Percentiles rank a stretch among this genome's conserved stretches.
These are phyloP conservation scores for Symmetrospora coprosmae DNA, from an alignment of 768 basidiomycete species.

Conservation along the genomic window DNA sequence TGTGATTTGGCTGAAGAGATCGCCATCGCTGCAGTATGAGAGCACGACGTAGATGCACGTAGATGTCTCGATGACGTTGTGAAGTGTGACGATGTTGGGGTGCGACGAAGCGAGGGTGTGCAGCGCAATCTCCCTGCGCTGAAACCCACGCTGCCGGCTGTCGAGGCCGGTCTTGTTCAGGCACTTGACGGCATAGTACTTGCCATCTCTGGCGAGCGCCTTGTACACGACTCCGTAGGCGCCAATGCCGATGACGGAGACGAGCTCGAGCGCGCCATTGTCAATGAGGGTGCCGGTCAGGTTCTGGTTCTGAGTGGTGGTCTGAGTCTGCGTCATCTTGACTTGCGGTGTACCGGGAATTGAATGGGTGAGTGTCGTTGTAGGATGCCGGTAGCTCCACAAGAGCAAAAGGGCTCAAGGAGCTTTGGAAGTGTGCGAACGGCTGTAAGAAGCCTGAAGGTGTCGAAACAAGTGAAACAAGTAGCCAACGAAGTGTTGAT, in stretches of 20 bases:
- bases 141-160: slow-evolving; percentile 51
- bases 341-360: no score
- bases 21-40: slow-evolving; percentile 71
- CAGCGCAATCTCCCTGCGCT: slow-evolving; percentile 53
- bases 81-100: slow-evolving; percentile 46
- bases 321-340: not conserved
- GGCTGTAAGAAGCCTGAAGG: no score
- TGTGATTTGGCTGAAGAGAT: slow-evolving; percentile 78
- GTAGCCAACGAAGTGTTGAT: no score
- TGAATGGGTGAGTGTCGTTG: no score
- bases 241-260: slow-evolving; percentile 75
- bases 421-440: no score
- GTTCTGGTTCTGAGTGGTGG: slow-evolving; percentile 28
- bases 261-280: slow-evolving; percentile 62
- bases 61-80: slow-evolving; percentile 24
- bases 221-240: slow-evolving; percentile 94
- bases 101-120: slow-evolving; percentile 41
- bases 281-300: slow-evolving; percentile 64
- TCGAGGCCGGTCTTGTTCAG: slow-evolving; percentile 48
- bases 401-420: no score
- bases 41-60: slow-evolving; percentile 24
- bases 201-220: slow-evolving; percentile 43
- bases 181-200: slow-evolving; percentile 80
- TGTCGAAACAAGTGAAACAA: no score
- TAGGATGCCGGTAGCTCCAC: no score